phyloP scores from a whole-genome alignment of 768 basidiomycete species.

The Rhodotorula graminis region DNA sequence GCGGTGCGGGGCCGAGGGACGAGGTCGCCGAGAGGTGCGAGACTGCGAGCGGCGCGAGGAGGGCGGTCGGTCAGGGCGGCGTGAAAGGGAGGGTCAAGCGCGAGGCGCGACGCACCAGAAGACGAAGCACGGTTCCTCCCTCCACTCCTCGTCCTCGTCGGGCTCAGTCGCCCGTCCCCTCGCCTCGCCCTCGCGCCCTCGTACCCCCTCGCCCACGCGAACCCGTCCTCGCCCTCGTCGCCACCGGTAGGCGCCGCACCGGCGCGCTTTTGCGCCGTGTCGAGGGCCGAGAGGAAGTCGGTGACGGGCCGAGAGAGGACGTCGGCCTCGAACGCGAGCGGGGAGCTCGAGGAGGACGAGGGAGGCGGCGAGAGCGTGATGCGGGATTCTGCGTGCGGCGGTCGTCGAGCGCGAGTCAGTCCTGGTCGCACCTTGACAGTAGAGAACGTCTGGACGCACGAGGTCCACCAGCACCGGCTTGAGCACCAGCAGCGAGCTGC shows the following conservation, averaged over 20 bases:
- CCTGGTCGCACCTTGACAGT: not conserved
- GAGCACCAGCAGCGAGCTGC: not conserved
- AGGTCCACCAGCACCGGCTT: no score
- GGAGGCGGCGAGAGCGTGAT: not conserved
- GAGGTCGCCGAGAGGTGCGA: not conserved
- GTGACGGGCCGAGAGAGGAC: slow-evolving; percentile 1
- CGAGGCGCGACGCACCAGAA: no score
- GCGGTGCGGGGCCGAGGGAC: not conserved
- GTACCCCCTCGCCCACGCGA: not conserved
- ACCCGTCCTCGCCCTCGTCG: no score
- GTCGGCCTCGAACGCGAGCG: not conserved
- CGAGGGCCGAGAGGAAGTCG: slow-evolving; percentile 2
- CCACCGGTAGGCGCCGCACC: no score
- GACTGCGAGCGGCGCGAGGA: no score
- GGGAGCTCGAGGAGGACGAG: not conserved
- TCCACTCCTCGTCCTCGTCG: no score
- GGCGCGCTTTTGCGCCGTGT: not conserved
- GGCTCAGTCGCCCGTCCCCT: no score
- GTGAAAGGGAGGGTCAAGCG: no score
- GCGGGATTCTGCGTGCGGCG: slow-evolving; percentile 2
- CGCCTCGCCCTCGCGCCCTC: no score
- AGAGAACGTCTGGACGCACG: no score
- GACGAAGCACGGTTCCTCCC: no score
- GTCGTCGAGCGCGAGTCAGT: not conserved
- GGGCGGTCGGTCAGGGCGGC: no score